Conservation (phyloP, 106 monocot species). For the Narthecium ossifragum region DNA sequence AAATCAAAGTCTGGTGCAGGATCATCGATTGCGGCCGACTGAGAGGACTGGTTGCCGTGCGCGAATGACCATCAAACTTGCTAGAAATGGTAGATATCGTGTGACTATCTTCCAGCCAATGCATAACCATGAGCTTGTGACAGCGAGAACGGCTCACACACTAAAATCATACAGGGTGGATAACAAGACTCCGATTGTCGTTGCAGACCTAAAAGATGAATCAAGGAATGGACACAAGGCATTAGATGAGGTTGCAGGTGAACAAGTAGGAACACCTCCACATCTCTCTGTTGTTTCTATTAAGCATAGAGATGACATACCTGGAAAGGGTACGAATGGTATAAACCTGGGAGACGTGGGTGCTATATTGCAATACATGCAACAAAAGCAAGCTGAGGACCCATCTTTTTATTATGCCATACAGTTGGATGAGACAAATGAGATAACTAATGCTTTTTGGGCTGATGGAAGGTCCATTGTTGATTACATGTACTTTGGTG, state of each 20-base stretch:
- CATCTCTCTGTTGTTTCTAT: not conserved
- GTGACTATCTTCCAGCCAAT: conserved; percentile 16
- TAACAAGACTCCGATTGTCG: not conserved
- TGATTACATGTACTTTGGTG: conserved; percentile 29
- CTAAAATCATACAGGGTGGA: conserved; percentile 14
- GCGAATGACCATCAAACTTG: conserved; percentile 20
- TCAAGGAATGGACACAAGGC: not conserved
- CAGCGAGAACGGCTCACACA: conserved; percentile 8
- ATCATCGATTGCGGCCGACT: conserved; percentile 10
- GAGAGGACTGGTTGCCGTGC: conserved; percentile 25
- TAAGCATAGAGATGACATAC: not conserved
- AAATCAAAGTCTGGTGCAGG: conserved; percentile 7
- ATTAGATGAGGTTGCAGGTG: not conserved
- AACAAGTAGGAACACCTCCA: not conserved
- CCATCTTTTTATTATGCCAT: conserved; percentile 27
- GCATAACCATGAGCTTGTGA: conserved; percentile 28
- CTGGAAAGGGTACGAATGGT: not conserved
- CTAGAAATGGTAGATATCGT: conserved; percentile 22
- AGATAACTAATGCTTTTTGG: conserved; percentile 22
- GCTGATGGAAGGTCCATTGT: conserved; percentile 26
- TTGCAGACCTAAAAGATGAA: not conserved
- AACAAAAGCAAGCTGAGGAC: conserved; percentile 18
- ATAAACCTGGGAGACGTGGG: conserved; percentile 24
- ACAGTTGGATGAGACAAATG: conserved; percentile 16
- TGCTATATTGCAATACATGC: conserved; percentile 26